A percentile compares a stretch with the other conserved stretches of the same genome.
phyloP scores from a whole-genome alignment of 2,329 filamentous ascomycete genomes.

The Penicillium sp. region DNA sequence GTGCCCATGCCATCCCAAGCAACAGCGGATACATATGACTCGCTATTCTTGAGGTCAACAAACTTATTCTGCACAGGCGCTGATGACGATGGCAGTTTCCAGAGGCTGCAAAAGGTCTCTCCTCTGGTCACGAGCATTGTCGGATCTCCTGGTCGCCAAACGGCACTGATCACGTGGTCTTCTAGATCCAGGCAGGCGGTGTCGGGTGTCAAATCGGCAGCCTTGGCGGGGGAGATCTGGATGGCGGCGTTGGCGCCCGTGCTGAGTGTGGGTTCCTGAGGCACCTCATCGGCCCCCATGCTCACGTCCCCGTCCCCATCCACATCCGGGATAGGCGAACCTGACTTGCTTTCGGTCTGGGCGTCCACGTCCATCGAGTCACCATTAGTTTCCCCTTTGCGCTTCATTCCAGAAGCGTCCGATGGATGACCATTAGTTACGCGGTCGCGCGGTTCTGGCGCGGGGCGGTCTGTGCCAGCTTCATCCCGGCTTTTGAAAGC shows the following conservation, averaged over 20 bases:
- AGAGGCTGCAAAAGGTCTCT: constrained; percentile 47
- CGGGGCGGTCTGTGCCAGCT: constrained; percentile 32
- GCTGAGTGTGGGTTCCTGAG: constrained; percentile 39
- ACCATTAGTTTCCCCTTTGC: constrained; percentile 36
- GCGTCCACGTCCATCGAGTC: constrained; percentile 45
- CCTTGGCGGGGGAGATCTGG: constrained; percentile 50
- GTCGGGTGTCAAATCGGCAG: constrained; percentile 46
- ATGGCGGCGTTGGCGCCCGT: constrained; percentile 48
- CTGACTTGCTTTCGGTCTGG: constrained; percentile 25
- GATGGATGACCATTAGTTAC: constrained; percentile 39
- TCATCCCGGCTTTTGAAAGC: constrained; percentile 31
- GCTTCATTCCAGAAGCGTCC: constrained; percentile 34
- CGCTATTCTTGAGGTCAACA: constrained; percentile 34
- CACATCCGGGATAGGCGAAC: constrained; percentile 22
- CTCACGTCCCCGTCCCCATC: constrained; percentile 48
- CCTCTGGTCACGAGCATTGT: constrained; percentile 44
- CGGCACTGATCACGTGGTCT: constrained; percentile 41
- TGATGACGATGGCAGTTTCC: constrained; percentile 39
- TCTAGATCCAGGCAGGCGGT: constrained; percentile 44
- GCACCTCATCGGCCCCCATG: constrained; percentile 36
- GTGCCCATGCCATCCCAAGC: constrained; percentile 48
- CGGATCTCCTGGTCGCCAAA: constrained; percentile 48
- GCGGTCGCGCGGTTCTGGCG: constrained; percentile 37
- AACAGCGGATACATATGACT: constrained; percentile 43
- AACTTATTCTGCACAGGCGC: constrained; percentile 36